phyloP scores from a whole-genome alignment of 495 filamentous ascomycete species.

The Pyronema domesticum region DNA sequence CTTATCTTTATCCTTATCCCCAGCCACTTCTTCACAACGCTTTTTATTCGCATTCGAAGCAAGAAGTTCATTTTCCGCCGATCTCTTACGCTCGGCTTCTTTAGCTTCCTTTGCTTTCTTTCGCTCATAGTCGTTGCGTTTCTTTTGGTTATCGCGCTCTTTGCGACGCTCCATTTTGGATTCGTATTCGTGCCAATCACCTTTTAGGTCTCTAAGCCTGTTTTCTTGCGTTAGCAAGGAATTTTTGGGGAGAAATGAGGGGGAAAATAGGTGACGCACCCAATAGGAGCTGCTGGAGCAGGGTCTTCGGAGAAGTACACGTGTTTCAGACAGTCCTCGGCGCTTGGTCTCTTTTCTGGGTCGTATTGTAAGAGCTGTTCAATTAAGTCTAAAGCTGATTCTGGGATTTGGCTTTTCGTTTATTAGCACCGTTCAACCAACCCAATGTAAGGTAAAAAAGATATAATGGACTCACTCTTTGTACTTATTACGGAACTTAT shows the following conservation, averaged over 20 bases:
- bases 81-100: background rate
- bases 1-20: too few species aligned
- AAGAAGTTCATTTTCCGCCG: too few species aligned
- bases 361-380: constrained; percentile 72
- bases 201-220: constrained; percentile 66
- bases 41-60: too few species aligned
- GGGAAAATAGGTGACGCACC: constrained; percentile 39
- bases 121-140: constrained; percentile 41
- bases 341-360: constrained; percentile 65
- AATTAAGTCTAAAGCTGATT: constrained; percentile 68
- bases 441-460: background rate
- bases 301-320: constrained; percentile 86
- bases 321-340: constrained; percentile 71
- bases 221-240: constrained; percentile 18
- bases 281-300: constrained; percentile 53
- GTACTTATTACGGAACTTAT: constrained; percentile 71
- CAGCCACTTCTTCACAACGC: too few species aligned
- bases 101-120: constrained; percentile 26
- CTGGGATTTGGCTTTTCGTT: constrained; percentile 36
- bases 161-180: constrained; percentile 75
- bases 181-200: constrained; percentile 99
- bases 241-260: constrained; percentile 10
- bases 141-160: constrained; percentile 68
- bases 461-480: constrained; percentile 29
- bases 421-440: constrained; percentile 3